Conservation (phyloP, 2,329 filamentous ascomycete genomes). For the Xylariales sp. region DNA sequence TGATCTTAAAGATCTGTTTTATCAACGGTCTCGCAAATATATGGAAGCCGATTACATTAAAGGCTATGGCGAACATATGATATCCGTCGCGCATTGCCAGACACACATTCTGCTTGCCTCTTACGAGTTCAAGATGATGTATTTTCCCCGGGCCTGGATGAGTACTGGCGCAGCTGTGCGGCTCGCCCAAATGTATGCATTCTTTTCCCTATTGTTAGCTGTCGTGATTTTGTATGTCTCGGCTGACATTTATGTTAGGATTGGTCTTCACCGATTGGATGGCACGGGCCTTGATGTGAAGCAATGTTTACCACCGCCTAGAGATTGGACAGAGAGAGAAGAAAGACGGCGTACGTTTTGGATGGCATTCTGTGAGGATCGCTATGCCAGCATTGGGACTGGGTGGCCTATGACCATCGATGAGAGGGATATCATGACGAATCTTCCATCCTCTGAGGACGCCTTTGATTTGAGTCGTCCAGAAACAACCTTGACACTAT, state of each 20-base stretch:
- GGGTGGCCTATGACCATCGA: slow-evolving; percentile 96
- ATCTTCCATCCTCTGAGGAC: slow-evolving; percentile 79
- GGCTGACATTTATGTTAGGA: slow-evolving; percentile 64
- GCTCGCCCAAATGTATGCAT: slow-evolving; percentile 71
- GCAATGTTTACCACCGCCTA: slow-evolving; percentile 78
- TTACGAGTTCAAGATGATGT: slow-evolving; percentile 98
- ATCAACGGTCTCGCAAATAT: slow-evolving; percentile 84
- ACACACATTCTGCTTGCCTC: slow-evolving; percentile 73
- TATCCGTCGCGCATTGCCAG: slow-evolving; percentile 82
- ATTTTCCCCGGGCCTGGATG: slow-evolving; percentile 93
- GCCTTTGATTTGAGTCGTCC: slow-evolving; percentile 77
- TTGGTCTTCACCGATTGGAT: slow-evolving; percentile 84
- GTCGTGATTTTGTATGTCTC: slow-evolving; percentile 27
- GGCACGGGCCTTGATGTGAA: slow-evolving; percentile 83
- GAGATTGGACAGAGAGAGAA: slow-evolving; percentile 91
- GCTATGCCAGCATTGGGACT: slow-evolving; percentile 92
- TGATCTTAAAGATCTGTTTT: slow-evolving; percentile 81
- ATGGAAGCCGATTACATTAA: slow-evolving; percentile 86
- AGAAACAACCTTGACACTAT: slow-evolving; percentile 65
- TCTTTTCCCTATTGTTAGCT: neutral
- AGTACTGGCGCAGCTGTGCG: slow-evolving; percentile 80
- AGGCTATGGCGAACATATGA: slow-evolving; percentile 84
- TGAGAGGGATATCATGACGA: slow-evolving; percentile 84
- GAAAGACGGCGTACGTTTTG: slow-evolving; percentile 91
- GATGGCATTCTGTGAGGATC: slow-evolving; percentile 86